phyloP scores from a whole-genome alignment of 2,329 filamentous ascomycete genomes.

The Penicillium sp. region DNA sequence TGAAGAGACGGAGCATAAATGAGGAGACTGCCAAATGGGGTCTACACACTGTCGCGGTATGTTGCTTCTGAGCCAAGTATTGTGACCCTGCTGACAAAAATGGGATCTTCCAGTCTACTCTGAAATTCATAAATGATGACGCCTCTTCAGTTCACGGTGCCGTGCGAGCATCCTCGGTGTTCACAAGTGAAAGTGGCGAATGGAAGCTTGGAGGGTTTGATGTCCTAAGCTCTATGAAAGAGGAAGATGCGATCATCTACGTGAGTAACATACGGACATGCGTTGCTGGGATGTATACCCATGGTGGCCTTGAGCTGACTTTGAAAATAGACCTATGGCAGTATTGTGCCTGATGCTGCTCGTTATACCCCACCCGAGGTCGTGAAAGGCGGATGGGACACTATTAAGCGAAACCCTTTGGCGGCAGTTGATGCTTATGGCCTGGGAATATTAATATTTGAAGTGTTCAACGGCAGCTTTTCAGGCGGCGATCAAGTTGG shows the following conservation, averaged over 20 bases:
- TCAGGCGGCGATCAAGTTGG: conserved; percentile 74
- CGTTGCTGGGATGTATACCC: neutral
- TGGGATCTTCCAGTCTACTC: conserved; percentile 63
- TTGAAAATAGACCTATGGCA: conserved; percentile 71
- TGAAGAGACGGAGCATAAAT: conserved; percentile 81
- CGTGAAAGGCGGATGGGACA: conserved; percentile 84
- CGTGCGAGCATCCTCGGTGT: conserved; percentile 81
- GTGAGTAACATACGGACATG: conserved; percentile 45
- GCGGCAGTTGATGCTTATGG: conserved; percentile 85
- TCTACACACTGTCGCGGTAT: conserved; percentile 77
- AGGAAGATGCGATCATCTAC: conserved; percentile 91
- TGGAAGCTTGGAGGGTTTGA: conserved; percentile 98
- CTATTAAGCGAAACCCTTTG: conserved; percentile 78
- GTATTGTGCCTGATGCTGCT: conserved; percentile 78
- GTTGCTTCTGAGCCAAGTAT: conserved; percentile 10
- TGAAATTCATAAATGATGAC: conserved; percentile 96
- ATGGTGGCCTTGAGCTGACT: conserved; percentile 6
- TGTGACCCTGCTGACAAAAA: neutral
- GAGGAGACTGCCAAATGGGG: conserved; percentile 98
- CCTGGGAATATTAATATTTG: conserved; percentile 80
- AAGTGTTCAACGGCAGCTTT: conserved; percentile 88
- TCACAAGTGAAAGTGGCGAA: conserved; percentile 92
- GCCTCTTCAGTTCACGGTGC: conserved; percentile 88
- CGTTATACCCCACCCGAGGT: conserved; percentile 88
- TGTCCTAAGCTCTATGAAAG: conserved; percentile 89